Evolutionary conservation across 768 basidiomycete genomes (phyloP).

Genomic region (Russula dissimulans): DNA sequence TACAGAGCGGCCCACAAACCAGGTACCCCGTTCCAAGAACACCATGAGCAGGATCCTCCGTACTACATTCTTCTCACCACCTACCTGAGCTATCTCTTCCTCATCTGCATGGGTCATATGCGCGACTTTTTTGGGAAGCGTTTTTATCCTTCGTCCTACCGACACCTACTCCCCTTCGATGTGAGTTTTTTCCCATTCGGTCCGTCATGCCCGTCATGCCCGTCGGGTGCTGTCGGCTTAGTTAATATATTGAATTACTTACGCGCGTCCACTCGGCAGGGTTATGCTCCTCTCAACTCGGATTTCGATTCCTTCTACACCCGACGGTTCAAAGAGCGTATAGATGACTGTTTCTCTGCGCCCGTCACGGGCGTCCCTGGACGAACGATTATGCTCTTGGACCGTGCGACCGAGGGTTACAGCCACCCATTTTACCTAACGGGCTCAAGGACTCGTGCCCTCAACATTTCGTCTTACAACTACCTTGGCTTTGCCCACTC

Average conservation of each 20-base stretch:
- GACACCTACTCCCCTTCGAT: slow-evolving; percentile 73
- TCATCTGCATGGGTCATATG: slow-evolving; percentile 86
- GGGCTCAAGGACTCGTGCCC: slow-evolving; percentile 73
- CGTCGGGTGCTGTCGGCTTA: not conserved
- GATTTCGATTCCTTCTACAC: slow-evolving; percentile 99
- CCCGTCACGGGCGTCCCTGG: slow-evolving; percentile 94
- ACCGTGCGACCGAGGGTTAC: slow-evolving; percentile 76
- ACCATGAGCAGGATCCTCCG: slow-evolving; percentile 75
- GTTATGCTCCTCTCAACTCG: slow-evolving; percentile 92
- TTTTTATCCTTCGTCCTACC: slow-evolving; percentile 56
- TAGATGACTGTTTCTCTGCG: slow-evolving; percentile 92
- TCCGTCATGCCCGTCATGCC: not conserved
- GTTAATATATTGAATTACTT: slow-evolving; percentile 1
- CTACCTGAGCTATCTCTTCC: slow-evolving; percentile 87
- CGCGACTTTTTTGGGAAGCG: slow-evolving; percentile 94
- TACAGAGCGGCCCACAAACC: slow-evolving; percentile 52
- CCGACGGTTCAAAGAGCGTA: slow-evolving; percentile 84
- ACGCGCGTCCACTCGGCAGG: slow-evolving; percentile 39
- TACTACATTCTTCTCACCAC: slow-evolving; percentile 89
- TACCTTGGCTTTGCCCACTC: slow-evolving; percentile 98
- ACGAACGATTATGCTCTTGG: slow-evolving; percentile 78
- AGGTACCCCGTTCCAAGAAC: slow-evolving; percentile 39
- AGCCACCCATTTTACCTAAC: slow-evolving; percentile 70
- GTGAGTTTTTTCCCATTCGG: slow-evolving; percentile 41
- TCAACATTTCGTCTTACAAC: slow-evolving; percentile 98